Evolutionary conservation across 805 yeast species (phyloP).

Genomic region (Naumovozyma castellii): DNA sequence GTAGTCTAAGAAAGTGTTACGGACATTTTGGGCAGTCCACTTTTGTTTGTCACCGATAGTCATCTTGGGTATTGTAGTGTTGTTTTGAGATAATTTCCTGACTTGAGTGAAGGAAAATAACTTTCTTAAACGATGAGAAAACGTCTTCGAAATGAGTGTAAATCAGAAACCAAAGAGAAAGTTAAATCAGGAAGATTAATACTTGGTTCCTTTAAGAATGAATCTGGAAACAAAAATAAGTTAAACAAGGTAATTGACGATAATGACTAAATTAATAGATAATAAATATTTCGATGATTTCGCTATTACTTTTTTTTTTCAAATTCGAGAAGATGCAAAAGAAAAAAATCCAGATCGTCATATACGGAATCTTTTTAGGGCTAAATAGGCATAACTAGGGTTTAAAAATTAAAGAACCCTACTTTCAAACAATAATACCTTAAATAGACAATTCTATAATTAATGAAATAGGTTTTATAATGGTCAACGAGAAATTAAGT

Average conservation of each 20-base stretch:
- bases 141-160: constrained; percentile 1
- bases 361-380: too few species aligned
- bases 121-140: constrained; percentile 1
- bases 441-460: too few species aligned
- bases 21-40: constrained; percentile 50
- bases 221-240: neutral
- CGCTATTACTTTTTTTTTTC: neutral
- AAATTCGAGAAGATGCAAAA: neutral
- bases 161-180: neutral
- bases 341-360: neutral
- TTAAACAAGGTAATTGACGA: neutral
- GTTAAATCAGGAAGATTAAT: neutral
- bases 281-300: neutral
- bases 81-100: neutral
- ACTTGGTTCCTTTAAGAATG: too few species aligned
- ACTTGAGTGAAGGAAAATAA: neutral
- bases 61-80: constrained; percentile 9
- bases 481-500: too few species aligned
- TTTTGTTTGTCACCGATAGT: constrained; percentile 31
- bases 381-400: too few species aligned
- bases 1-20: constrained; percentile 76
- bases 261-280: too few species aligned
- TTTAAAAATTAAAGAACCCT: too few species aligned
- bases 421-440: too few species aligned
- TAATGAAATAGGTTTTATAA: too few species aligned